A percentile compares a stretch with the other conserved stretches of the same genome.
Evolutionary conservation across 2,329 filamentous ascomycete species (phyloP).

Genomic region (Colletotrichum spinosum): DNA sequence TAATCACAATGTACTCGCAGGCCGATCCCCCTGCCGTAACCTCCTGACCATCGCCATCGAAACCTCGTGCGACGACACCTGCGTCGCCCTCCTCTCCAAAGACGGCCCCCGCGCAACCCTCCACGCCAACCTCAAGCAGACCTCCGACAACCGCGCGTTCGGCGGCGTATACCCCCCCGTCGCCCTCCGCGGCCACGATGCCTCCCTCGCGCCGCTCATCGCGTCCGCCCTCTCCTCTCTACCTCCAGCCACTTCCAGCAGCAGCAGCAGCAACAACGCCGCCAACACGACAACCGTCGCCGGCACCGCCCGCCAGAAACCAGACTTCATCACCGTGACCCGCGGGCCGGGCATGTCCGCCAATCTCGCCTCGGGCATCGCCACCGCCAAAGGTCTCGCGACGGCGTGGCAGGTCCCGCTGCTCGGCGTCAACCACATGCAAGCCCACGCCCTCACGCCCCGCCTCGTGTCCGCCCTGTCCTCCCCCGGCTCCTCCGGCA

Average conservation of each 20-base stretch:
- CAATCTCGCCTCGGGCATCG: conserved; percentile 81
- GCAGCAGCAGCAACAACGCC: not conserved
- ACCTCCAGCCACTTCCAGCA: conserved; percentile 41
- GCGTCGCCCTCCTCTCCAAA: conserved; percentile 83
- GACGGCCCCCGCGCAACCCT: conserved; percentile 62
- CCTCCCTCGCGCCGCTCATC: conserved; percentile 76
- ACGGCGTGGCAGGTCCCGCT: conserved; percentile 86
- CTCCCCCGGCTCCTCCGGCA: conserved; percentile 36
- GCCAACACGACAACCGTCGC: conserved; percentile 34
- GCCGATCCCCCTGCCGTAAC: conserved; percentile 38
- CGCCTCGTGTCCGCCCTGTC: conserved; percentile 75
- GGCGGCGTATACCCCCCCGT: conserved; percentile 83
- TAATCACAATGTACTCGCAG: not conserved
- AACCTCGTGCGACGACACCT: conserved; percentile 92
- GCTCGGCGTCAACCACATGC: conserved; percentile 95
- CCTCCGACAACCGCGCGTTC: conserved; percentile 80
- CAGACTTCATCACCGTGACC: conserved; percentile 90
- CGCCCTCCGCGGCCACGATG: conserved; percentile 81
- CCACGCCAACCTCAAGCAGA: conserved; percentile 84
- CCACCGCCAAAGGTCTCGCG: conserved; percentile 88
- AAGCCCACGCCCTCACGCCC: conserved; percentile 92
- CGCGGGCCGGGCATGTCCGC: conserved; percentile 90
- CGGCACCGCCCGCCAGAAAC: conserved; percentile 54
- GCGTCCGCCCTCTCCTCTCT: conserved; percentile 70
- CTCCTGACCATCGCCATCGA: conserved; percentile 79